Conservation (phyloP, 139 green algal genomes). For the Micromonas commoda region DNA sequence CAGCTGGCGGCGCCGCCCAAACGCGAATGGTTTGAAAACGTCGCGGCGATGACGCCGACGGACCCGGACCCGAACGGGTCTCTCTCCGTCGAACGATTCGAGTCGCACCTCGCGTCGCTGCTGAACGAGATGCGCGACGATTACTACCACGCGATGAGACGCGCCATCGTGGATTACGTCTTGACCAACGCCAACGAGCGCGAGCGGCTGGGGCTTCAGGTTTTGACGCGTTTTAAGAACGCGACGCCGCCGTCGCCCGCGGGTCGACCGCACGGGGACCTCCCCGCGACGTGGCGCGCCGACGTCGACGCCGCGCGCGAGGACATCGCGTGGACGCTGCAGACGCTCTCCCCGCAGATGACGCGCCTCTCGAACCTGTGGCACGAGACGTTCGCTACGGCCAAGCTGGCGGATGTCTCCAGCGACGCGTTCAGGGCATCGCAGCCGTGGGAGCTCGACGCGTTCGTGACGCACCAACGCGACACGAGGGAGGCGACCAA, state of each 20-base stretch:
- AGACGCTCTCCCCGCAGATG: constrained; percentile 62
- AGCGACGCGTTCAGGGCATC: not conserved
- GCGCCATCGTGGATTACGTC: constrained; percentile 61
- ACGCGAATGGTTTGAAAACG: constrained; percentile 21
- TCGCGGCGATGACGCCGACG: constrained; percentile 47
- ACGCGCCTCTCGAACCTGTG: constrained; percentile 59
- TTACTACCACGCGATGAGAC: constrained; percentile 52
- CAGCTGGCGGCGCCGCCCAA: not conserved
- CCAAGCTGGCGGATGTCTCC: constrained; percentile 32
- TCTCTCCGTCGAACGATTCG: constrained; percentile 41
- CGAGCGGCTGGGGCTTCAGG: constrained; percentile 46
- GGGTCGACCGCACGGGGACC: constrained; percentile 28
- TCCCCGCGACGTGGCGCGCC: constrained; percentile 46
- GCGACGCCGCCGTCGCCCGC: too few species aligned
- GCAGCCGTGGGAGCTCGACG: constrained; percentile 39
- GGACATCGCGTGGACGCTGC: constrained; percentile 66
- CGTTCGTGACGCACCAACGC: constrained; percentile 49
- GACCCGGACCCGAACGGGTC: constrained; percentile 30
- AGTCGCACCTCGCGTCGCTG: constrained; percentile 8
- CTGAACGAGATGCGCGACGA: constrained; percentile 57
- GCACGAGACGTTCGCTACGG: constrained; percentile 39
- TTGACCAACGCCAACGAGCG: constrained; percentile 44
- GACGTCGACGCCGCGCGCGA: constrained; percentile 51
- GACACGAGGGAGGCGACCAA: constrained; percentile 48
- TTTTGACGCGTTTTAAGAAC: constrained; percentile 39